Evolutionary conservation across 169 alveolate species (phyloP), one percentile per base, ranked within the genome.

Genomic region (Plasmodium ovale): DNA sequence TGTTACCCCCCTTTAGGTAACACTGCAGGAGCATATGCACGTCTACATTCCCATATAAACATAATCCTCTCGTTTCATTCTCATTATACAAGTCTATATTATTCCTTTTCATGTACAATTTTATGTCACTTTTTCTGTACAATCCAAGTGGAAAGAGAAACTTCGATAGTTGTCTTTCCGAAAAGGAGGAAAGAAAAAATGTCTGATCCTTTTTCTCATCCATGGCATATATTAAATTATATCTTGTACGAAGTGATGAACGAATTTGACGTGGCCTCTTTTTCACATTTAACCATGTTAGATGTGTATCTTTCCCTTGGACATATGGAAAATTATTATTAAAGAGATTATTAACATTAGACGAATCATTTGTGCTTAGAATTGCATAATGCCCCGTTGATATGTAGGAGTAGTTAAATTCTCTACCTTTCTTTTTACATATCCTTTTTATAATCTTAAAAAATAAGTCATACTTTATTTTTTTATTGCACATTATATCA

Each of bases 321-420:
- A 31, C 53, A 35, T 29, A 62, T 12, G 60, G 72, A 29, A 72
- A 35, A 21, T 72, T 1, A 39, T 69, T 58, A 53, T 39, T 82
- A 67, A 82, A 82, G 5, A 82, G 4, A 6, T 47, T 82, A 19
- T 82, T 82, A 14, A 56, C 70, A 29, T 82, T 82, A 5, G 4
- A 0, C 9, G 31, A 12, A 49, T 82, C 72, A n/a, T 82, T 82
- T 12, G 90, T 82, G 14, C 72, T 37, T 67, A 82, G 64, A 82
- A 82, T 82, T 23, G 90, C 90, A 42, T 82, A 82, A 58, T 82
- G 90, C 0, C 90, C 90, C 49, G 90, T 82, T 0, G 90, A 82
- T 25, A 82, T 69, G 5, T 82, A 82, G 6, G 68, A 16, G 44
- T 82, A 82, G 42, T 82, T 47, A 27, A 21, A 42, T 12, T 16